Conservation (phyloP, 352 stramenopile species). For the Phytophthora megakarya region DNA sequence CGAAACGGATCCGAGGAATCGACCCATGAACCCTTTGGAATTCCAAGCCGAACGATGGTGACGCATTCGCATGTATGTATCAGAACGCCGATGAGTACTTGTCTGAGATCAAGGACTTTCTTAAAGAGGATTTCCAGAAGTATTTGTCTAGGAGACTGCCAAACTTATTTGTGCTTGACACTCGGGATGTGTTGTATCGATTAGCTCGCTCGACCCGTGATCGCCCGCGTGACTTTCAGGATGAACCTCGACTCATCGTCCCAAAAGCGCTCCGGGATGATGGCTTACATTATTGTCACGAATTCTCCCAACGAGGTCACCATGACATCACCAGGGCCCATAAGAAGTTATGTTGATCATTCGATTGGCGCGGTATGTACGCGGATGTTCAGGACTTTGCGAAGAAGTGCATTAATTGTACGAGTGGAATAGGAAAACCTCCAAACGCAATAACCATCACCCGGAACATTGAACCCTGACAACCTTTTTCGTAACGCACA, state of each 20-base stretch:
- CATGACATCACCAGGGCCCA: not conserved
- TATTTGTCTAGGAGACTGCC: not conserved
- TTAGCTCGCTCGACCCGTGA: not conserved
- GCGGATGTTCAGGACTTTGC: too few relatives aligned
- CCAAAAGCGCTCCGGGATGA: not conserved
- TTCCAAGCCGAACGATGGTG: slow-evolving; percentile 6
- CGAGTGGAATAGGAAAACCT: too few relatives aligned
- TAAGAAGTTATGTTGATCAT: not conserved
- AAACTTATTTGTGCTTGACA: not conserved
- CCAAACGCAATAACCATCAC: too few relatives aligned
- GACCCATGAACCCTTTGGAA: not conserved
- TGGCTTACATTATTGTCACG: too few relatives aligned
- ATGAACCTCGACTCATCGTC: not conserved
- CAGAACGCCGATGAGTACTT: not conserved
- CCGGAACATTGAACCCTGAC: not conserved
- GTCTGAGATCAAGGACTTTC: not conserved
- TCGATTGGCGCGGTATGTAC: slow-evolving; percentile 7
- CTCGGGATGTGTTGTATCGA: not conserved
- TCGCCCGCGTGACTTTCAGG: not conserved
- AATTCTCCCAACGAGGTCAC: too few relatives aligned
- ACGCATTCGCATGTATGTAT: too few relatives aligned
- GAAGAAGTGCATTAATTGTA: too few relatives aligned
- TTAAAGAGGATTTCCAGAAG: not conserved
- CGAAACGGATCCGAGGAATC: too few relatives aligned
- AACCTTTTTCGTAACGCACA: not conserved